These are phyloP conservation scores for Aspergillus olivimuriae DNA, from an alignment of 495 filamentous ascomycete species.

Conservation along the genomic window DNA sequence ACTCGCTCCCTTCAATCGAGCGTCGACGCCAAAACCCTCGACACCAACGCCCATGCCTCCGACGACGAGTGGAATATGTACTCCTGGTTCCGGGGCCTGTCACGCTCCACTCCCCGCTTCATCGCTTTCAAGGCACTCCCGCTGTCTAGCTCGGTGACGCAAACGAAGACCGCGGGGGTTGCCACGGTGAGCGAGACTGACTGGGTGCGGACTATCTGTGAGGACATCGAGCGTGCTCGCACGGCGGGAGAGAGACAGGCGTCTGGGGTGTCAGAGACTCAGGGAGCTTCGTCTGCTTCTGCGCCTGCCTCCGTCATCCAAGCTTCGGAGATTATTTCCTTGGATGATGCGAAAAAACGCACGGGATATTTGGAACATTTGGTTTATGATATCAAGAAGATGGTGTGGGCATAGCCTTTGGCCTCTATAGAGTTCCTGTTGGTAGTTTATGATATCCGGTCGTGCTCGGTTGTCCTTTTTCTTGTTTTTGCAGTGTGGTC, in stretches of 20 bases:
- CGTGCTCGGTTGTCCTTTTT: not conserved
- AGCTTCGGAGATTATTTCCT: conserved; percentile 68
- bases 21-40: conserved; percentile 23
- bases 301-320: conserved; percentile 41
- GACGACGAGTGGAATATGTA: conserved; percentile 33
- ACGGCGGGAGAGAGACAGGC: conserved; percentile 19
- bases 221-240: conserved; percentile 46
- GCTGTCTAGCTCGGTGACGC: conserved; percentile 32
- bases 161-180: conserved; percentile 26
- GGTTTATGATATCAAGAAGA: conserved; percentile 79
- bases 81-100: conserved; percentile 35
- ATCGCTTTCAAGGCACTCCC: conserved; percentile 51
- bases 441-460: not conserved
- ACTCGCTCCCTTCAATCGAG: conserved; percentile 70
- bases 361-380: conserved; percentile 82
- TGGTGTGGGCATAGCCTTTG: conserved; percentile 70
- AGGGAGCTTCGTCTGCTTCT: conserved; percentile 1
- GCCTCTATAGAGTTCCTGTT: not conserved
- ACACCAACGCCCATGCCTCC: conserved; percentile 14
- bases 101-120: conserved; percentile 33
- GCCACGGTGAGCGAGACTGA: conserved; percentile 56
- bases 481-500: not conserved
- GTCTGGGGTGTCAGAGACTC: conserved; percentile 6
- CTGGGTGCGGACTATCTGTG: conserved; percentile 63
- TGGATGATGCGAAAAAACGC: conserved; percentile 79